Conservation (phyloP, 1,284 basidiomycete species). For the Albatrellus sp. region DNA sequence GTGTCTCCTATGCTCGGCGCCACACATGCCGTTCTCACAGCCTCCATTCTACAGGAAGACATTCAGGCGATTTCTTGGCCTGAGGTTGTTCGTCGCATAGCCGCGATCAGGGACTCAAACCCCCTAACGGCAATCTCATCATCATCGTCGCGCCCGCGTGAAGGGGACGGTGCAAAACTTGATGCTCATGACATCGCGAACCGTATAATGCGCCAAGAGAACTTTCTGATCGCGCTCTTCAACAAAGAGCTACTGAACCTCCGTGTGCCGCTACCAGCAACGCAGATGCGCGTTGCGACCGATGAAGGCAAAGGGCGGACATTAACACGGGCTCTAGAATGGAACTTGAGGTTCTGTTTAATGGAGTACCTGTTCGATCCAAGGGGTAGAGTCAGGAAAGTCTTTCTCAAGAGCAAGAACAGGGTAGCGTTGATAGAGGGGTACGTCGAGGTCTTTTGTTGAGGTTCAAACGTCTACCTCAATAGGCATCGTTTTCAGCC, state of each 20-base stretch:
- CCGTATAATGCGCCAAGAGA: constrained; percentile 94
- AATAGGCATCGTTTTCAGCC: constrained; percentile 27
- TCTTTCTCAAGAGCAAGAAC: constrained; percentile 81
- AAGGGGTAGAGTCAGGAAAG: constrained; percentile 78
- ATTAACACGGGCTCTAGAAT: constrained; percentile 85
- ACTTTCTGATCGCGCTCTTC: constrained; percentile 95
- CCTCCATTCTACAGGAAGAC: constrained; percentile 53
- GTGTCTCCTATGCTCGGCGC: constrained; percentile 24
- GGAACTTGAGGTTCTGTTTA: constrained; percentile 92
- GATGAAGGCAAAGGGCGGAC: constrained; percentile 58
- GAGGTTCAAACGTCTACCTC: constrained; percentile 1
- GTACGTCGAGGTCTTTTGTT: constrained; percentile 30
- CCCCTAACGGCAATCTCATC: constrained; percentile 80
- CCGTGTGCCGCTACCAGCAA: constrained; percentile 60
- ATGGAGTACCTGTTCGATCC: constrained; percentile 90
- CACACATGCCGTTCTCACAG: not conserved
- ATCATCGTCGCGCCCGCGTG: constrained; percentile 32
- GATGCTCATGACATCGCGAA: constrained; percentile 97
- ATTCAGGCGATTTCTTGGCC: constrained; percentile 97
- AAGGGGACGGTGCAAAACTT: constrained; percentile 57
- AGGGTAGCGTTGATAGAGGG: constrained; percentile 70
- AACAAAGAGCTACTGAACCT: constrained; percentile 94
- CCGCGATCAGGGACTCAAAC: constrained; percentile 81
- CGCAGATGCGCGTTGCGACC: constrained; percentile 22
- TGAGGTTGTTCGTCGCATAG: constrained; percentile 84